phyloP scores from a whole-genome alignment of 1,139 yeast species.

The Suhomyces guaymorum region DNA sequence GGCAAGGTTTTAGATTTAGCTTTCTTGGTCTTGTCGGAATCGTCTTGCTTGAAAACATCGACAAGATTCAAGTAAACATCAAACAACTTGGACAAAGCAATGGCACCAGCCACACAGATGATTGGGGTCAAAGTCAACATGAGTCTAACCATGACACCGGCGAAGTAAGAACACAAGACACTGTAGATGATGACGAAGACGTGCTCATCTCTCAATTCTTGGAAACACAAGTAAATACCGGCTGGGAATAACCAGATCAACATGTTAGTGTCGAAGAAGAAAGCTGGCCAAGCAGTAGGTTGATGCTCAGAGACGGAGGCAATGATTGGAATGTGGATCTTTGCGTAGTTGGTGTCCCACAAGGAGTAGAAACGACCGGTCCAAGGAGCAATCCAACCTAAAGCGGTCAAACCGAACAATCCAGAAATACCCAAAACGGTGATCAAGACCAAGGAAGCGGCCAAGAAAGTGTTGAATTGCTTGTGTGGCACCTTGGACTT shows the following conservation, averaged over 20 bases:
- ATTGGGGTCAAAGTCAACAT: conserved; percentile 97
- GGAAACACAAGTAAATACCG: conserved; percentile 87
- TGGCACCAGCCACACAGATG: conserved; percentile 86
- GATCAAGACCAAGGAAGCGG: conserved; percentile 58
- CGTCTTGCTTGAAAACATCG: conserved; percentile 33
- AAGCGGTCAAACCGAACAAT: conserved; percentile 75
- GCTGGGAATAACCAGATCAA: conserved; percentile 98
- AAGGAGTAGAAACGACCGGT: conserved; percentile 97
- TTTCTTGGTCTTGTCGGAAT: conserved; percentile 6
- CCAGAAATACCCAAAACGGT: conserved; percentile 66
- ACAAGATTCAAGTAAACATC: conserved; percentile 79
- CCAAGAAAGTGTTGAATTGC: conserved; percentile 74
- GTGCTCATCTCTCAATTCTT: conserved; percentile 88
- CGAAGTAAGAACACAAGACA: conserved; percentile 92
- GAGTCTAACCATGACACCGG: conserved; percentile 98
- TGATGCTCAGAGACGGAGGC: conserved; percentile 99
- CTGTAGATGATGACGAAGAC: conserved; percentile 89
- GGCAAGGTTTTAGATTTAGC: conserved; percentile 20
- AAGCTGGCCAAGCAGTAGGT: conserved; percentile 99
- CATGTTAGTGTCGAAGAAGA: conserved; percentile 90
- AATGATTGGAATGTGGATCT: conserved; percentile 96
- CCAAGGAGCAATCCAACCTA: conserved; percentile 98
- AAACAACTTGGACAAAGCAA: conserved; percentile 80
- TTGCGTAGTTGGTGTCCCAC: conserved; percentile 98
- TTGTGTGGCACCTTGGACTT: conserved; percentile 70